A percentile compares a stretch with the other conserved stretches of the same genome.
Conservation (phyloP, 2,329 filamentous ascomycete genomes). For the Ceratocystis smalleyi region DNA sequence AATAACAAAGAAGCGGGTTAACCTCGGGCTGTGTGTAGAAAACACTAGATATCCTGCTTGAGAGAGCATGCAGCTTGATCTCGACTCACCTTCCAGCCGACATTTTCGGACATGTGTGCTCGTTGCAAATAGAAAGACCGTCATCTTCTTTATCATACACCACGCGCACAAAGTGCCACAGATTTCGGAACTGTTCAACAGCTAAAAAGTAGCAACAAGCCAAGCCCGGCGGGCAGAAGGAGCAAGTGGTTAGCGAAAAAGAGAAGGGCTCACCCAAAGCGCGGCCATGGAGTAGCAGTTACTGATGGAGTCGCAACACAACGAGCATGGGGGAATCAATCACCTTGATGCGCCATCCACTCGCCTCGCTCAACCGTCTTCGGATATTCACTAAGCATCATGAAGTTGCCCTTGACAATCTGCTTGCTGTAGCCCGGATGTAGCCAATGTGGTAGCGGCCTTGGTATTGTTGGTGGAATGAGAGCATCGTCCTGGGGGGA, state of each 20-base stretch:
- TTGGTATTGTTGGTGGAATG: constrained; percentile 14
- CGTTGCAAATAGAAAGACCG: constrained; percentile 58
- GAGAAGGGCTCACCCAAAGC: neutral
- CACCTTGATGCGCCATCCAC: constrained; percentile 77
- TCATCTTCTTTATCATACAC: constrained; percentile 61
- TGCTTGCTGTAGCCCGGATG: constrained; percentile 53
- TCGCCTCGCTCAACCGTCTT: constrained; percentile 73
- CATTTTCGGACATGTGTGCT: constrained; percentile 66
- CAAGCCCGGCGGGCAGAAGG: neutral
- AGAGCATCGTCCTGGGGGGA: constrained; percentile 14
- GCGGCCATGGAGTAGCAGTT: constrained; percentile 21
- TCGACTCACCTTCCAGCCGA: constrained; percentile 60
- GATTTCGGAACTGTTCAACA: constrained; percentile 66
- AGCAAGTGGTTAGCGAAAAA: neutral
- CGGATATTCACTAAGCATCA: constrained; percentile 70
- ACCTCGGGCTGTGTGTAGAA: neutral
- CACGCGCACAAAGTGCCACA: constrained; percentile 66
- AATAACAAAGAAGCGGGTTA: neutral
- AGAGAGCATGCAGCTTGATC: neutral
- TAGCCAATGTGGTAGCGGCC: constrained; percentile 45
- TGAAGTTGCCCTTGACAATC: constrained; percentile 81
- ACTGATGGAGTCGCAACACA: neutral
- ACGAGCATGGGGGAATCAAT: neutral
- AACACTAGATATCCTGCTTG: neutral
- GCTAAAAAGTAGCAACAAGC: constrained; percentile 33